Evolutionary conservation across 768 basidiomycete species (phyloP).

Genomic region (Lentinula lateritia): DNA sequence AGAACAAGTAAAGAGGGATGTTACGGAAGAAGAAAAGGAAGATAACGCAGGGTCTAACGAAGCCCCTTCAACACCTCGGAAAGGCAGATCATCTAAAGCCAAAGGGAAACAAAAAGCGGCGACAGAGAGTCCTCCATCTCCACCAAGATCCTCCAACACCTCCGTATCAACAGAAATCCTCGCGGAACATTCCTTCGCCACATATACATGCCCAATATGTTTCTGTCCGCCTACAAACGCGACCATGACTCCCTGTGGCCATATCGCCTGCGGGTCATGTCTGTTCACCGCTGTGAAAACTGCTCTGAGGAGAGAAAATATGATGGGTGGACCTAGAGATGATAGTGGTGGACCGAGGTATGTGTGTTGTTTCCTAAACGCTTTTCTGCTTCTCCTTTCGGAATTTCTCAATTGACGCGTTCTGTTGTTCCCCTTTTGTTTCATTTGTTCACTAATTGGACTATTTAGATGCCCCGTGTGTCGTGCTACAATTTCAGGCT

Average conservation of each 20-base stretch:
- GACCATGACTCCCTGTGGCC: slow-evolving; percentile 76
- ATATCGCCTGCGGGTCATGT: slow-evolving; percentile 73
- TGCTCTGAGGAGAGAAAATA: slow-evolving; percentile 42
- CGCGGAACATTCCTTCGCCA: slow-evolving; percentile 30
- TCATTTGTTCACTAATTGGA: neutral
- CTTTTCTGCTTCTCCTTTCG: too few relatives aligned
- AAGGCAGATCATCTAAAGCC: neutral
- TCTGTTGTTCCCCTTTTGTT: too few relatives aligned
- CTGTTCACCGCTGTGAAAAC: slow-evolving; percentile 69
- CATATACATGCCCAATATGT: slow-evolving; percentile 78
- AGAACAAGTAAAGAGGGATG: too few relatives aligned
- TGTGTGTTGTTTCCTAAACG: slow-evolving; percentile 10
- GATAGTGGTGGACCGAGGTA: slow-evolving; percentile 28
- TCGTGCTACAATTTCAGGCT: slow-evolving; percentile 57
- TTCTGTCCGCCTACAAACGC: slow-evolving; percentile 72
- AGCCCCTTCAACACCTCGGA: too few relatives aligned
- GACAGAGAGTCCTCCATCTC: too few relatives aligned
- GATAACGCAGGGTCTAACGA: too few relatives aligned
- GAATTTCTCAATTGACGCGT: too few relatives aligned
- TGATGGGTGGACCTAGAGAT: slow-evolving; percentile 36
- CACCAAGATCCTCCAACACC: neutral
- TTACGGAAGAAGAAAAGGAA: too few relatives aligned
- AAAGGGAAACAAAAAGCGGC: neutral
- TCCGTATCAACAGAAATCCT: neutral
- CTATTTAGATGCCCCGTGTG: slow-evolving; percentile 65